A percentile compares a stretch with the other conserved stretches of the same genome.
These are phyloP conservation scores for Amauroascus niger DNA, from an alignment of 2,329 filamentous ascomycete genomes.

Conservation along the genomic window DNA sequence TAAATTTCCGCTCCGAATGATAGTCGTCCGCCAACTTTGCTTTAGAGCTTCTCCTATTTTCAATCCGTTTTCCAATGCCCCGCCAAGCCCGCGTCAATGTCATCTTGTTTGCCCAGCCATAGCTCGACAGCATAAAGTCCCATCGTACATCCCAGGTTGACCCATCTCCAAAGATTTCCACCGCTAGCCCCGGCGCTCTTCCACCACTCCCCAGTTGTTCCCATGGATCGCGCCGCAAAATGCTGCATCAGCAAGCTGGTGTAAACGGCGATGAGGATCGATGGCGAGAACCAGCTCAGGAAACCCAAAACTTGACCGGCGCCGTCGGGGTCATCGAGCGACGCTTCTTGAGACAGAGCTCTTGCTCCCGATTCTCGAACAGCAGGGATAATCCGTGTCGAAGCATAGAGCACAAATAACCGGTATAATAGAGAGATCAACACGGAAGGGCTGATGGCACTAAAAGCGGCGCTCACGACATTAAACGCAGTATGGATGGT, in stretches of 20 bases:
- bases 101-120: conserved; percentile 62
- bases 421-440: conserved; percentile 92
- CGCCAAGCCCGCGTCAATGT: conserved; percentile 61
- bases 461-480: conserved; percentile 82
- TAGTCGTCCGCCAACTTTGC: background rate
- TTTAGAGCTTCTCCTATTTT: conserved; percentile 25
- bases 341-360: conserved; percentile 73
- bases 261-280: conserved; percentile 90
- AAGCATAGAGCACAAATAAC: conserved; percentile 88
- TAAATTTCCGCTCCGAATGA: background rate
- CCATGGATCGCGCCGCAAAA: conserved; percentile 62
- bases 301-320: conserved; percentile 72
- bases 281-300: conserved; percentile 87
- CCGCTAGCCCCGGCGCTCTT: conserved; percentile 73
- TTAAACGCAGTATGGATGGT: conserved; percentile 75
- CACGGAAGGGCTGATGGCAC: conserved; percentile 90
- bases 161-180: conserved; percentile 85
- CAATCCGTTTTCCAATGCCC: conserved; percentile 92
- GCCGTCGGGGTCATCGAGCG: conserved; percentile 73
- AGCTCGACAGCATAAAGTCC: conserved; percentile 81
- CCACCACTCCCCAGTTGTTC: conserved; percentile 65
- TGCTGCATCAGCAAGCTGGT: conserved; percentile 93
- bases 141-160: conserved; percentile 85
- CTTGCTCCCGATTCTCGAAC: conserved; percentile 77
- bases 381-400: conserved; percentile 89